Conservation (phyloP, 2,329 filamentous ascomycete genomes). For the Diaporthe sp. region DNA sequence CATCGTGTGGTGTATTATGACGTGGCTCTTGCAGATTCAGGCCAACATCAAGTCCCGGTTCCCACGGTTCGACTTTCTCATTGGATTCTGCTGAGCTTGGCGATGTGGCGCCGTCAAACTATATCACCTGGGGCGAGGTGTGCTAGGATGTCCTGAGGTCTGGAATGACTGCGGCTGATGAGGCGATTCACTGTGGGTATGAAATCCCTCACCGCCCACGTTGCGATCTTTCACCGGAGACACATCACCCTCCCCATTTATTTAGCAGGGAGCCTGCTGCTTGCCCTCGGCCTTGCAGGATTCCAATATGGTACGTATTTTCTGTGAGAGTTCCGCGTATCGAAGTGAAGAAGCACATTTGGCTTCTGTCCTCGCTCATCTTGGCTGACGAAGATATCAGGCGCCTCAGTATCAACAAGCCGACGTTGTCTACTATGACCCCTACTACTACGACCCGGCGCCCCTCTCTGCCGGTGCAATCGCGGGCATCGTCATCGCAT, state of each 20-base stretch:
- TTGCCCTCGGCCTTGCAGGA: not conserved
- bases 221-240: not conserved
- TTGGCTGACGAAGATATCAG: not conserved
- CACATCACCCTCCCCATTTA: not conserved
- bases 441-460: not conserved
- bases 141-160: not conserved
- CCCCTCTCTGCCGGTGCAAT: slow-evolving; percentile 5
- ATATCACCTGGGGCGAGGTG: not conserved
- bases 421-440: slow-evolving; percentile 16
- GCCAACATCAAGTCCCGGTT: not conserved
- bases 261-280: not conserved
- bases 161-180: not conserved
- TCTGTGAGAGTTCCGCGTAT: not conserved
- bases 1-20: slow-evolving; percentile 5
- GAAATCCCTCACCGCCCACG: not conserved
- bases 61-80: not conserved
- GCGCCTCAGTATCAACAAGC: slow-evolving; percentile 12
- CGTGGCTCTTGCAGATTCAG: slow-evolving; percentile 4
- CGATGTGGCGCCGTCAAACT: slow-evolving; percentile 9
- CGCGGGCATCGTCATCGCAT: not conserved
- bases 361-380: not conserved
- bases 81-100: slow-evolving; percentile 5
- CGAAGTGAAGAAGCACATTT: not conserved
- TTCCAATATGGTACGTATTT: not conserved
- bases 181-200: not conserved